Percentiles rank a stretch among this genome's conserved stretches.
These are phyloP conservation scores for Yarrowia keelungensis DNA, from an alignment of 805 yeast species.

Conservation along the genomic window DNA sequence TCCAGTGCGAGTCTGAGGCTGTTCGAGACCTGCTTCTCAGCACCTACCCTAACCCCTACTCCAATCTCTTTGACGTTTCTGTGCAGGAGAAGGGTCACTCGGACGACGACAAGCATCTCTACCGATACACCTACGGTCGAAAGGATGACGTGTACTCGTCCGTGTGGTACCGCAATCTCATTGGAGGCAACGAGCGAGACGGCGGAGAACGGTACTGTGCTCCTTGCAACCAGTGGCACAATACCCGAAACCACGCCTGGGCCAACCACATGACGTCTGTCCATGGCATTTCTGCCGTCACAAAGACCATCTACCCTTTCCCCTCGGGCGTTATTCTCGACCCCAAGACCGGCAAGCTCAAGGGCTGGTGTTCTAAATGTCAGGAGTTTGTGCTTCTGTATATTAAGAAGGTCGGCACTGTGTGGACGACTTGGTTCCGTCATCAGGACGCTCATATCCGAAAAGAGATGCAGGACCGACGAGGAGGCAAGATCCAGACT, in stretches of 20 bases:
- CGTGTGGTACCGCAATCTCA: conserved; percentile 15
- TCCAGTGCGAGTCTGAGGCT: conserved; percentile 16
- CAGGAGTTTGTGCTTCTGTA: not conserved
- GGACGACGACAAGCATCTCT: conserved; percentile 1
- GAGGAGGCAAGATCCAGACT: conserved; percentile 28
- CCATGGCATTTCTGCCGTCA: conserved; percentile 34
- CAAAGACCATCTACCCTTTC: conserved; percentile 7
- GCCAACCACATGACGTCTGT: conserved; percentile 23
- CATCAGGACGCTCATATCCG: conserved; percentile 31
- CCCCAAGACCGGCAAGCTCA: conserved; percentile 5
- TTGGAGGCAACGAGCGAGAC: conserved; percentile 7
- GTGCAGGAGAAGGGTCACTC: conserved; percentile 7
- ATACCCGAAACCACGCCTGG: conserved; percentile 35
- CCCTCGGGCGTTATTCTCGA: conserved; percentile 18
- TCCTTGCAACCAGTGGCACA: conserved; percentile 15
- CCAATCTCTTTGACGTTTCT: not conserved
- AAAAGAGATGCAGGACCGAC: conserved; percentile 33
- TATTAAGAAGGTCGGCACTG: conserved; percentile 12
- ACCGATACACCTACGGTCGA: not conserved
- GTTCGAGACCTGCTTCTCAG: not conserved
- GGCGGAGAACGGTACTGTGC: conserved; percentile 35
- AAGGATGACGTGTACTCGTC: conserved; percentile 21
- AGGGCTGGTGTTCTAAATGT: conserved; percentile 32
- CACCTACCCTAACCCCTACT: conserved; percentile 17
- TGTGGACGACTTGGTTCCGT: conserved; percentile 35